Base-by-base conservation (phyloP, 768 basidiomycete species). In the Russula sp. region DNA sequence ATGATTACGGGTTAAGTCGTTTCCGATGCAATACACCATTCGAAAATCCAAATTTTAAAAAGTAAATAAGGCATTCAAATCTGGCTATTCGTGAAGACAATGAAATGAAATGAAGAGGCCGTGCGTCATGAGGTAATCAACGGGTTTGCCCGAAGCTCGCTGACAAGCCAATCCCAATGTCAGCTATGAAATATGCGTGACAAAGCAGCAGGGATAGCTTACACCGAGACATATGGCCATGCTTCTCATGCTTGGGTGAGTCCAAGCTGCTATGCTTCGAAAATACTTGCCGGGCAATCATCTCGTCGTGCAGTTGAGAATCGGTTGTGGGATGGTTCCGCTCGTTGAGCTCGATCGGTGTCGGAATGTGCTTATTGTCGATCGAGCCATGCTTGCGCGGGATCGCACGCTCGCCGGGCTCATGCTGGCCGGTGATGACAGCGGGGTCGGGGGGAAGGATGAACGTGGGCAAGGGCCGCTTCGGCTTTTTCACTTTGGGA, bases 381-480 rank as follows among this genome's bases (percentile, higher is more conserved):
- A n/a, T 6, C 32, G 65, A 62, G 37, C 37, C 35, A 8, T 58
- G 65, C 45, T 66, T 58, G 22, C 13, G 57, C 14, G 54, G 48
- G 32, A 68, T 59, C 20, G 61, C 57, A 14, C 49, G 49, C 44
- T 68, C 64, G 42, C 65, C 67, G 0, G 64, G 64, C 37, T 62
- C 50, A 11, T 34, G 64, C 34, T 59, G 60, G 18, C 65, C 67
- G 0, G 50, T 56, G 37, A 66, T 55, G 35, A 68, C 58, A 9
- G 67, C 67, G 8, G 67, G 67, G 35, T 68, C 67, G 13, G 67
- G 67, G 8, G 67, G 65, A 4, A 68, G 5, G 51, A 68, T 68
- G 59, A 63, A 68, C 14, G 61, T 66, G 27, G 50, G 66, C 11
- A 40, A n/a, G 35, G 65, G 61, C 16, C 55, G 57, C 32, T 61